Base-by-base conservation (phyloP, 306 rosid genomes). In the Biancaea sappan region DNA sequence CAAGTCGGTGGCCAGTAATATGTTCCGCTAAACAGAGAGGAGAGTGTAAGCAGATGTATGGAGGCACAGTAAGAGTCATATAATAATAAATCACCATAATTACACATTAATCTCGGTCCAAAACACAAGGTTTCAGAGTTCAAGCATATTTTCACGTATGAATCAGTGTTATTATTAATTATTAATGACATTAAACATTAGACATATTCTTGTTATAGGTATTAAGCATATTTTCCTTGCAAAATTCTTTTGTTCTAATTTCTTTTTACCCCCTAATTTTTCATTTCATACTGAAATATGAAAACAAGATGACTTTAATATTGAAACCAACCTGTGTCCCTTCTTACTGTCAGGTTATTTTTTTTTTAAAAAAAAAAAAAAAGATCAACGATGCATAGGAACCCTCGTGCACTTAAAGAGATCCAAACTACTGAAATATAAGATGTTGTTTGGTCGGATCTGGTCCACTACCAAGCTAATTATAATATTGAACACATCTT, bases 41-140 rank as follows among this genome's bases (percentile, higher is more conserved):
- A 69, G 50, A 53, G 26, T n/a, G 59, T 21, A 6, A 35, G 50
- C 53, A 12, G 12, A 26, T 56, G 16, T 50, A 25, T 57, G 73
- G 29, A 13, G 60, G 50, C 53, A 63, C 46, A 21, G 14, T 24
- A 18, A 76, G 56, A 69, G 58, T 54, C 54, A 16, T 65, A 69
- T 48, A 65, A 69, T 48, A 65, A 81, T 71, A 65, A 81, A 64
- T 6, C 63, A 76, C 40, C 65, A 18, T 53, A 28, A 8, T 15
- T 53, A 51, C 57, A 51, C 9, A 46, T 48, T 14, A 18, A 57
- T 16, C 21, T 50, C n/a, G n/a, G n/a, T n/a, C n/a, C n/a, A n/a
- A n/a, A n/a, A n/a, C n/a, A n/a, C n/a, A n/a, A n/a, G n/a, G n/a
- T n/a, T n/a, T n/a, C n/a, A n/a, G n/a, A n/a, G n/a, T n/a, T n/a